Percentiles rank a stretch among this genome's conserved stretches.
Evolutionary conservation across 2,329 filamentous ascomycete genomes (phyloP).

Genomic region (Aspergillus japonicus): DNA sequence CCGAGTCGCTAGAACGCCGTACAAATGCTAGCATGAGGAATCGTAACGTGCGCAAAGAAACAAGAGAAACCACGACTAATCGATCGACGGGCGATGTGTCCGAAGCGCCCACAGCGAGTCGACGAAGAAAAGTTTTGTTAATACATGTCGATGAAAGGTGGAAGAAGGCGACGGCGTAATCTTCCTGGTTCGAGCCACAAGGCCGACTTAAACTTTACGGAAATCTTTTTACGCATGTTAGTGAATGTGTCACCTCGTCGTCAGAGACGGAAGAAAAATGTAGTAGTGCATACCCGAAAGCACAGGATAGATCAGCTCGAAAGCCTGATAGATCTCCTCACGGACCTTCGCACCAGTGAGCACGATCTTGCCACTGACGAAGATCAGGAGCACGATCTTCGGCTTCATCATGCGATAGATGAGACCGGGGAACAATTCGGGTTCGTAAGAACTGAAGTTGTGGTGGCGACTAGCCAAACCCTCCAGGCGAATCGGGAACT

Average conservation of each 20-base stretch:
- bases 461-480: slow-evolving; percentile 95
- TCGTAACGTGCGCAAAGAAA: slow-evolving; percentile 30
- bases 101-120: slow-evolving; percentile 10
- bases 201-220: slow-evolving; percentile 55
- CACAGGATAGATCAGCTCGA: slow-evolving; percentile 96
- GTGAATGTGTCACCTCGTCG: not conserved
- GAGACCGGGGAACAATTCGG: slow-evolving; percentile 95
- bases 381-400: slow-evolving; percentile 96
- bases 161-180: slow-evolving; percentile 18
- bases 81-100: slow-evolving; percentile 9
- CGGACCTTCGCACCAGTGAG: slow-evolving; percentile 96
- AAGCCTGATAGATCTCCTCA: slow-evolving; percentile 96
- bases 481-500: slow-evolving; percentile 96
- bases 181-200: slow-evolving; percentile 14
- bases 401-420: slow-evolving; percentile 99
- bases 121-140: slow-evolving; percentile 25
- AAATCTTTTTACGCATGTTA: slow-evolving; percentile 50
- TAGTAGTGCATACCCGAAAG: slow-evolving; percentile 66
- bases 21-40: slow-evolving; percentile 44
- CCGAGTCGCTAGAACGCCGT: slow-evolving; percentile 47
- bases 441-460: slow-evolving; percentile 99
- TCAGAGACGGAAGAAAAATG: not conserved
- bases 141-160: slow-evolving; percentile 26
- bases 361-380: slow-evolving; percentile 97
- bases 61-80: slow-evolving; percentile 6